Percentiles rank a stretch among this genome's conserved stretches.
Conservation (phyloP, 2,329 filamentous ascomycete species). For the Phialophora chinensis region DNA sequence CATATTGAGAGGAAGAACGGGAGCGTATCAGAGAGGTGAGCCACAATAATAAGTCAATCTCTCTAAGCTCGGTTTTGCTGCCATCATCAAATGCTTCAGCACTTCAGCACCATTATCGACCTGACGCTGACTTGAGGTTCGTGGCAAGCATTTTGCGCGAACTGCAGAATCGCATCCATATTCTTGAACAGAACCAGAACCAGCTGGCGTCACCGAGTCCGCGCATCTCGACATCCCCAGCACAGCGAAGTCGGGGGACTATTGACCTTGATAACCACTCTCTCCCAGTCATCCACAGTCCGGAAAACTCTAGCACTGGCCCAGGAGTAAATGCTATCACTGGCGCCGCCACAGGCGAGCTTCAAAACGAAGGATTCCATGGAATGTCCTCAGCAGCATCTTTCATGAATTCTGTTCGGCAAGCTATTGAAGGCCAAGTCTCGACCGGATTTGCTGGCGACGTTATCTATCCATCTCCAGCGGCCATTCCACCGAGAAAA, state of each 20-base stretch:
- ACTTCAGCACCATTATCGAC: no score
- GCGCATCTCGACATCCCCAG: neutral
- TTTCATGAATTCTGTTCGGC: constrained; percentile 17
- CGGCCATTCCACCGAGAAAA: neutral
- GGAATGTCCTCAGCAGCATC: constrained; percentile 18
- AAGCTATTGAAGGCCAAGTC: constrained; percentile 11
- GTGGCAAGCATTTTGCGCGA: neutral
- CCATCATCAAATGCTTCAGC: no score
- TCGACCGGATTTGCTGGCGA: neutral
- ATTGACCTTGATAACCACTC: no score
- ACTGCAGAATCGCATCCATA: constrained; percentile 12
- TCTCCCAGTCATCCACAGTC: neutral
- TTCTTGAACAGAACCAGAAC: constrained; percentile 8
- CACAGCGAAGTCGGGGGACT: neutral
- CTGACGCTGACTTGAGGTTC: no score
- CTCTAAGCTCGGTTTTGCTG: no score
- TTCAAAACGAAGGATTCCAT: constrained; percentile 19
- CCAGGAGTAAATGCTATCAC: constrained; percentile 14
- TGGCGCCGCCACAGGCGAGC: constrained; percentile 11
- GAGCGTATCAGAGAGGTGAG: constrained; percentile 5
- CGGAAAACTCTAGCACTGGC: neutral
- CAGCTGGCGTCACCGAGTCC: neutral
- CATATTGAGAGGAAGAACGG: constrained; percentile 15
- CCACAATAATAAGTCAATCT: no score
- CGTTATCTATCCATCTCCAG: neutral